Base-by-base conservation (phyloP, 257 asterid genomes). In the Solanum bulbocastanum region DNA sequence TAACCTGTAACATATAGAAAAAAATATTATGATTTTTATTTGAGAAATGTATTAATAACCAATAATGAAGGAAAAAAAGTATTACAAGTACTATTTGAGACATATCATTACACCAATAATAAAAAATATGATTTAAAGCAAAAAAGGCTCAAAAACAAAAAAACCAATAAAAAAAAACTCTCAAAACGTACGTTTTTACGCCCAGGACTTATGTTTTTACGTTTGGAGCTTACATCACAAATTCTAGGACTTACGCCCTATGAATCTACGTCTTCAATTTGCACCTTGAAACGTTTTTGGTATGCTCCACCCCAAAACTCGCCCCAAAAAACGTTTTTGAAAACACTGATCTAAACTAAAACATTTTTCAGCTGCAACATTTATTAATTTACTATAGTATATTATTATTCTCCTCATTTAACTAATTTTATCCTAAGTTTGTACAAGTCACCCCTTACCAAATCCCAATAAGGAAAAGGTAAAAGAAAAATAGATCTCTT, bases 201-300 rank as follows among this genome's bases (percentile, higher is more conserved):
- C 10, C 9, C 11, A 39, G 42, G 42, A 1, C 46, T 12, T 40
- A 40, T 1, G 1, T 18, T 18, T 52, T 52, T 52, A 52, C 10
- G 10, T 4, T 18, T 18, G 10, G 1, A 18, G 62, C 62, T 52
- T 52, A 52, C 9, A 10, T 0, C 62, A 0, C 1, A 52, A 52
- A 18, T 52, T 18, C n/a, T 52, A 18, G n/a, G 4, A 6, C 4
- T 52, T 52, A 18, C 23, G 10, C 10, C 10, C n/a, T 52, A 18
- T 18, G 4, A 0, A 52, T 52, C 10, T 52, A 52, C 2, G 0
- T 52, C 62, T 18, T 52, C n/a, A 18, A 52, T 52, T 2, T 52
- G n/a, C 23, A 7, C 62, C 1, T 3, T 9, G 0, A 0, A 52
- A 3, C 10, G 0, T 52, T 52, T 52, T 6, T 52, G 4, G 0